Base-by-base conservation (phyloP, 495 filamentous ascomycete genomes). In the Mytilinidion resinicola region DNA sequence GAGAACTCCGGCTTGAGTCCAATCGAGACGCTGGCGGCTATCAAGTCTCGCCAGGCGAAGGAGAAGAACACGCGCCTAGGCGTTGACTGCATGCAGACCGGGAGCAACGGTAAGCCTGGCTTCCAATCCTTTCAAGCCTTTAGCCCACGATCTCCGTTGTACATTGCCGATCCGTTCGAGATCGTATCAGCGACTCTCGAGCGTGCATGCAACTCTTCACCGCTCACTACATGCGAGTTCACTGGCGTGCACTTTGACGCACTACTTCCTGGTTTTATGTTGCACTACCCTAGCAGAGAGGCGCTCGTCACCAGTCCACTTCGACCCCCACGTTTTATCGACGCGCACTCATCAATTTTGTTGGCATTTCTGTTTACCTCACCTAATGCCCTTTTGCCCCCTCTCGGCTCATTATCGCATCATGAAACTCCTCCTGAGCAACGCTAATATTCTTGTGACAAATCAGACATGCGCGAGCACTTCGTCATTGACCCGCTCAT, bases 401-500 rank as follows among this genome's bases (percentile, higher is more conserved):
- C 14, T 38, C 38, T 30, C 25, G 6, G 25, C 25, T 30, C 36
- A 42, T 57, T 43, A 46, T 34, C 44, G 33, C 57, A 55, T 53
- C 46, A 56, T 17, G 9, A 25, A 5, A 30, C 39, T 35, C 35
- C 50, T 54, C 38, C 46, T 42, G 15, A 25, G 14, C 15, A 30
- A 19, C 56, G n/a, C 30, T 14, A 9, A 33, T 37, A 34, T 43
- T 15, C 48, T 15, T 48, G 51, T 55, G 30, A 14, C 42, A 9
- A 33, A 44, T 58, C 60, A 85, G 87, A 96, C 74, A 97, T 97
- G 93, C 86, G 86, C 72, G 83, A 96, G 70, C 87, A 92, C 61
- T 97, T 97, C 74, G 95, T 96, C 56, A 96, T 99, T 67, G 93
- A 99, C 67, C 93, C 93, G 33, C 76, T 99, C 57, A 97, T 99